These are phyloP conservation scores for Leishmania amazonensis DNA, from an alignment of 208 protist genomes.

Conservation along the genomic window DNA sequence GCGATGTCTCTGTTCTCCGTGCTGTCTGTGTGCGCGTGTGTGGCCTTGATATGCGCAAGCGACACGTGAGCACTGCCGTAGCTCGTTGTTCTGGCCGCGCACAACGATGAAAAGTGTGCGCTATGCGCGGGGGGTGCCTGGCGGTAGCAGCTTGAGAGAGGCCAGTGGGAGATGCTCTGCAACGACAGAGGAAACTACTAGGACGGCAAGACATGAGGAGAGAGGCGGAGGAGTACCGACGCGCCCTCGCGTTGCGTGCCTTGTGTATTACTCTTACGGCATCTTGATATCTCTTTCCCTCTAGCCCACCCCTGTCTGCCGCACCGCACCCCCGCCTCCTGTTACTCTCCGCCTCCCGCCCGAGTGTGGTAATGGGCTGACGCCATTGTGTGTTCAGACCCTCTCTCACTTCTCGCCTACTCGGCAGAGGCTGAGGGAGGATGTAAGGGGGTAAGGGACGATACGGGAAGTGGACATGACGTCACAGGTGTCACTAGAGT, in stretches of 20 bases:
- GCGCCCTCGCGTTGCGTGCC: neutral
- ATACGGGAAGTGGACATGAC: neutral
- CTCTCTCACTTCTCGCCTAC: neutral
- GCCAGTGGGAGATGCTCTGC: neutral
- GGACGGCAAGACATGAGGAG: neutral
- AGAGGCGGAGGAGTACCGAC: neutral
- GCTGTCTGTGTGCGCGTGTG: neutral
- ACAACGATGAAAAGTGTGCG: too few species aligned
- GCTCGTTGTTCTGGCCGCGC: too few species aligned
- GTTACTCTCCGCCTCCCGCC: neutral
- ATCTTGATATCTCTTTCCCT: neutral
- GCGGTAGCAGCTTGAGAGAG: neutral
- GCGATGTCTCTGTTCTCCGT: neutral
- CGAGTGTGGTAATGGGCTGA: neutral
- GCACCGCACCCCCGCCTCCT: neutral
- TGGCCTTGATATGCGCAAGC: neutral
- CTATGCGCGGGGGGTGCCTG: neutral
- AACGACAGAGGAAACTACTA: neutral
- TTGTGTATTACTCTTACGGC: neutral
- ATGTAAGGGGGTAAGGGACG: too few species aligned
- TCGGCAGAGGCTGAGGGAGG: neutral
- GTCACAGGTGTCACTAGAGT: neutral
- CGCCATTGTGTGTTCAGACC: neutral
- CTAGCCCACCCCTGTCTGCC: neutral
- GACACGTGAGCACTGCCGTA: neutral